phyloP scores from a whole-genome alignment of 768 basidiomycete species.

The Termitomyces sp. region DNA sequence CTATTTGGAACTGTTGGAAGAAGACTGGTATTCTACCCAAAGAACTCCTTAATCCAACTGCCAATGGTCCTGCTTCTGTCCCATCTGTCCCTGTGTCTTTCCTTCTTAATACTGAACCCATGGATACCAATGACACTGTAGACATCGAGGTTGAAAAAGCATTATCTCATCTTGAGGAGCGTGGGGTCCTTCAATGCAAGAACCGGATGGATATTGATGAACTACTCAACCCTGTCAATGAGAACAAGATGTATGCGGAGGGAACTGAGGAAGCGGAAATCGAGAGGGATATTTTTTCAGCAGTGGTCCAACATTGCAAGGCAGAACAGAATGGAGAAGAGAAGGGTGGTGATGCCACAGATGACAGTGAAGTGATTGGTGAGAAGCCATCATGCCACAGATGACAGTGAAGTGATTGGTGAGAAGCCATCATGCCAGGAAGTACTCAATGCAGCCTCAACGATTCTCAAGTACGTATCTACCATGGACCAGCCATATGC shows the following conservation, averaged over 20 bases:
- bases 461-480: neutral
- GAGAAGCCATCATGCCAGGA: neutral
- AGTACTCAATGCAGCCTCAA: neutral
- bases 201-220: neutral
- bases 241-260: neutral
- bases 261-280: neutral
- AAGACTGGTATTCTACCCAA: neutral
- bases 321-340: neutral
- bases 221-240: neutral
- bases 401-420: neutral
- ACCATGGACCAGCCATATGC: neutral
- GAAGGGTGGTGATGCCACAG: neutral
- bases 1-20: neutral
- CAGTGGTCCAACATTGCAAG: neutral
- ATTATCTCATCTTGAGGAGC: neutral
- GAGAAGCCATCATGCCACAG: too few species aligned
- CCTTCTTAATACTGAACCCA: neutral
- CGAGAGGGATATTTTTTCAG: neutral
- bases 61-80: neutral
- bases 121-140: neutral
- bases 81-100: neutral
- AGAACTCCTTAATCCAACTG: neutral
- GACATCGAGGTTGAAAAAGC: neutral
- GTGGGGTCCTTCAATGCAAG: neutral
- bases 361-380: too few species aligned